Evolutionary conservation across 139 green algal genomes (phyloP), one percentile per base, ranked within the genome.

Genomic region (Bryopsis sp.): DNA sequence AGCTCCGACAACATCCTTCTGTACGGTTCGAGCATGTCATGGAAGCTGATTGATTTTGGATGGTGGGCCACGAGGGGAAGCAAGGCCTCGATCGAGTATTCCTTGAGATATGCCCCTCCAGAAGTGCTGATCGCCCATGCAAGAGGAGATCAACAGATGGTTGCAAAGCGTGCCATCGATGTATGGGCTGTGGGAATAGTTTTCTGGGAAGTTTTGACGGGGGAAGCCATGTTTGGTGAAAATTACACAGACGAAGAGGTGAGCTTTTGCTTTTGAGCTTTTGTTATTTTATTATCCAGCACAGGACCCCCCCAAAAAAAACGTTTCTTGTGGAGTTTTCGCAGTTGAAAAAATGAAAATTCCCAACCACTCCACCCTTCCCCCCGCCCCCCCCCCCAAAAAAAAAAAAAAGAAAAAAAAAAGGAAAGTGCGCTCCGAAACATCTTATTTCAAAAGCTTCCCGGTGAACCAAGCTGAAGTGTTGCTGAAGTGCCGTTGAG

Each of bases 41-140:
- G 39, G 58, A 65, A 65, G 31, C 58, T 65, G 8, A 65, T 65
- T 33, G 58, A 65, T 65, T 33, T 65, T 24, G 58, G 58, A 7
- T 65, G 32, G 26, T 31, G 32, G 8, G 39, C 32, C 24, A 31
- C 6, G 4, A 15, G 31, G 7, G 58, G 58, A 39, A 5, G 43
- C 4, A 26, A 31, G 19, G 58, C 58, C 4, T 7, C 58, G 29
- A 65, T 65, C 43, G 58, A 65, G 58, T 65, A 65, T 33, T 47
- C 58, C 26, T 43, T 65, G 31, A 7, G 58, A 46, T 65, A 65
- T 65, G 58, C 58, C 3, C 7, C 58, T 39, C 58, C 58, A 7
- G 58, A 65, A 65, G 7, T 65, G 3, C 6, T 65, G 4, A 46
- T 33, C 7, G 58, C 58, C 4, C 58, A 65, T 43, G 4, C 26